Base-by-base conservation (phyloP, 129 eudicot genomes). In the Flaveria trinervia region DNA sequence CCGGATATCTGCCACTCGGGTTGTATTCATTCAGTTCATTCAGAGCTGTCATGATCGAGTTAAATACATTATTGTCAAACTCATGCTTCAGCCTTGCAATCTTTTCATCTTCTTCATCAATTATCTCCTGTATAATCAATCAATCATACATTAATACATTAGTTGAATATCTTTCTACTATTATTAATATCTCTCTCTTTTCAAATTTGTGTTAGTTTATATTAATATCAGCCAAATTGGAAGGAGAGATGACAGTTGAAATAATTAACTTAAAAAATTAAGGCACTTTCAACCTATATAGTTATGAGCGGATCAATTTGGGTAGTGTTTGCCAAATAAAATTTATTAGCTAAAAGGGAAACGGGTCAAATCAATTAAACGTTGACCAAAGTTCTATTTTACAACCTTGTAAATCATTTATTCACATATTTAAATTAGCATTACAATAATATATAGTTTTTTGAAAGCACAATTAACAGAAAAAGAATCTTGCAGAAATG, bases 1-100 rank as follows among this genome's bases (percentile, higher is more conserved):
- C 18, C 0, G 85, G 85, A 78, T 86, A 86, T 45, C 90, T 77
- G 49, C 87, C 90, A 67, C 87, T 83, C 20, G 87, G 87, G 61
- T 86, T 86, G 68, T 83, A 86, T 25, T 77, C 77, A 57, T 86
- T 80, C 56, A 86, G 16, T 77, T 86, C 90, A 1, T 23, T 77
- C 60, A 83, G 44, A 65, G 90, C 84, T 9, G 76, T 77, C 48
- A 82, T 80, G 5, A 86, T 88, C 6, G 84, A 77, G 45, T 78
- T 22, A 33, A 39, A 77, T 11, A 77, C 72, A 25, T 51, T 80
- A 17, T 71, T 70, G 22, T 76, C 84, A 20, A n/a, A 66, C 26
- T 57, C 83, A 8, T 8, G 51, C 82, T 71, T 83, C 30, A 83
- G 15, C 8, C 68, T 64, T 59, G 48, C 59, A 1, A 86, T 59